Evolutionary conservation across 306 rosid genomes (phyloP).

Genomic region (Rubus idaeus): DNA sequence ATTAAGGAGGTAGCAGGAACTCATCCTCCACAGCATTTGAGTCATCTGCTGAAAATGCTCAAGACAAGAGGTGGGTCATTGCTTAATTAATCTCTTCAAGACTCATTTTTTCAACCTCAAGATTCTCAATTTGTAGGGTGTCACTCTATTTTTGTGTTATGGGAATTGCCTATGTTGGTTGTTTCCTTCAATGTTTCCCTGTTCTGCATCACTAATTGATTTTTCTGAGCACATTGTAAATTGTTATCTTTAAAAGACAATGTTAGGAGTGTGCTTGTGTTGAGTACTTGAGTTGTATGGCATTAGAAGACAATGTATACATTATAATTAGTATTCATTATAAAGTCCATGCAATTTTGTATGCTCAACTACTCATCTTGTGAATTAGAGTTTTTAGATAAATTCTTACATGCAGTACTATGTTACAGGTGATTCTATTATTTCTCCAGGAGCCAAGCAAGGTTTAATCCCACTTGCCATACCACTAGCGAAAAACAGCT

Average conservation of each 20-base stretch:
- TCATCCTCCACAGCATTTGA: constrained; percentile 77
- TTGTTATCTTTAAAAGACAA: neutral
- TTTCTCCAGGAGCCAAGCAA: constrained; percentile 82
- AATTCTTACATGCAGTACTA: constrained; percentile 16
- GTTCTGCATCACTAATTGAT: neutral
- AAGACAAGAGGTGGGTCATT: constrained; percentile 65
- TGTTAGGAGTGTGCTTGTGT: neutral
- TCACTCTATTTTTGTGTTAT: neutral
- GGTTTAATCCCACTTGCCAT: constrained; percentile 78
- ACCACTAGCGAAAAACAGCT: constrained; percentile 67
- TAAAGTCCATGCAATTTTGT: neutral
- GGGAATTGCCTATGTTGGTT: constrained; percentile 1
- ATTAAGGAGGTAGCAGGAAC: constrained; percentile 76
- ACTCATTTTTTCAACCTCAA: neutral
- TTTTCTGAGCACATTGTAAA: neutral
- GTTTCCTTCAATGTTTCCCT: constrained; percentile 4
- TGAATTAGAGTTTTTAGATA: too few species aligned
- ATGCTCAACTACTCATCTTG: neutral
- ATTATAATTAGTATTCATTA: neutral
- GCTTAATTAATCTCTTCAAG: constrained; percentile 11
- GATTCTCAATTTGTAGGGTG: neutral
- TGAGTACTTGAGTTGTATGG: neutral
- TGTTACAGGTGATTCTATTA: constrained; percentile 70
- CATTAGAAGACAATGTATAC: neutral
- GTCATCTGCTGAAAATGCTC: constrained; percentile 58